phyloP scores from a whole-genome alignment of 1,139 yeast genomes.

The Candida gigantensis region DNA sequence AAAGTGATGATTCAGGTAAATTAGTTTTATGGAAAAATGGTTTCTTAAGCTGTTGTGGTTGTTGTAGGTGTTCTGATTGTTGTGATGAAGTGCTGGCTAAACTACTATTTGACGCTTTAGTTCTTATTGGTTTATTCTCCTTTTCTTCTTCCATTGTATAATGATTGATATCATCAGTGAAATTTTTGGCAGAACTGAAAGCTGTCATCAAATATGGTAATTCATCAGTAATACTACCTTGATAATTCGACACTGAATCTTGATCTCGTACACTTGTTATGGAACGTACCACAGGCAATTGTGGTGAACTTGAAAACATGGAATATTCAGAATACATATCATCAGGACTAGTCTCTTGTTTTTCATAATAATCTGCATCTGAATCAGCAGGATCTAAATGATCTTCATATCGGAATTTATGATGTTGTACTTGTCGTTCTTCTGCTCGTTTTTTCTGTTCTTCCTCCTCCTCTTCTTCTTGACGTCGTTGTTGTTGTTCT shows the following conservation, averaged over 20 bases:
- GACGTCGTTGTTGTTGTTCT: conserved; percentile 5
- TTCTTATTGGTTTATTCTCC: conserved; percentile 5
- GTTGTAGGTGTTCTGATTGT: conserved; percentile 4
- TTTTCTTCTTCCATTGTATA: conserved; percentile 12
- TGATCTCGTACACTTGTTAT: conserved; percentile 31
- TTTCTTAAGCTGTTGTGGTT: conserved; percentile 9
- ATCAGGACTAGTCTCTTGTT: conserved; percentile 17
- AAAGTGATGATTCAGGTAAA: conserved; percentile 36
- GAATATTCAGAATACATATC: conserved; percentile 33
- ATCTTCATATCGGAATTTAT: neutral
- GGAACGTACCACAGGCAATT: conserved; percentile 45
- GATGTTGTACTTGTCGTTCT: conserved; percentile 5
- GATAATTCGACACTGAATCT: conserved; percentile 22
- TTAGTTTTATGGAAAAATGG: conserved; percentile 29
- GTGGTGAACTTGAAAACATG: conserved; percentile 28
- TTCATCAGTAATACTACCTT: conserved; percentile 54
- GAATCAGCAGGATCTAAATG: conserved; percentile 8
- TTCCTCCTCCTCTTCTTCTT: conserved; percentile 9
- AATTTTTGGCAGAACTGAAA: conserved; percentile 53
- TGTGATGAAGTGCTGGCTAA: conserved; percentile 2
- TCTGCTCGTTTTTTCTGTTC: conserved; percentile 4
- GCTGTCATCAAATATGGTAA: conserved; percentile 59
- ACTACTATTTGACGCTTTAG: neutral
- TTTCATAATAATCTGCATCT: conserved; percentile 16
- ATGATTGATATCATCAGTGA: conserved; percentile 50